A percentile compares a stretch with the other conserved stretches of the same genome.
These are phyloP conservation scores for Puccinellia tenuiflora DNA, from an alignment of 176 grass and related monocot species.

Conservation along the genomic window DNA sequence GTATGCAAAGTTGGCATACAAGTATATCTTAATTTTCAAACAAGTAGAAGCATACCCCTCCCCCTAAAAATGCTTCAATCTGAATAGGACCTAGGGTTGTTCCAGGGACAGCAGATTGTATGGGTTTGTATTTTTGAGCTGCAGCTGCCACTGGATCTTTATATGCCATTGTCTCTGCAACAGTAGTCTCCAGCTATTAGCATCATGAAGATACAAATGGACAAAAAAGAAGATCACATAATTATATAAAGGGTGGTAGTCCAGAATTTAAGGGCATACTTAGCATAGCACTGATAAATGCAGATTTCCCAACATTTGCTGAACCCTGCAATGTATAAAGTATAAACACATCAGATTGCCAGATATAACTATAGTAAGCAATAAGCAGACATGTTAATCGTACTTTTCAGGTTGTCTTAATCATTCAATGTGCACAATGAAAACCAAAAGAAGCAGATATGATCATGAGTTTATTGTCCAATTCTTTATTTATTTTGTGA, in stretches of 20 bases:
- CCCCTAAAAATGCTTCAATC: constrained; percentile 86
- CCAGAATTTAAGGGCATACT: constrained; percentile 41
- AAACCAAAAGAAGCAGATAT: background rate
- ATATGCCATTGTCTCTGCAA: constrained; percentile 72
- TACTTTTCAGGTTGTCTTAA: background rate
- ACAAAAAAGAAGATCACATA: background rate
- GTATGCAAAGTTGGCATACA: background rate
- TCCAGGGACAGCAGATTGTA: constrained; percentile 95
- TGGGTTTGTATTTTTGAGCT: constrained; percentile 94
- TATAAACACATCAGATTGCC: background rate
- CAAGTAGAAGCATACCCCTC: constrained; percentile 45
- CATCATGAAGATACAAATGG: background rate
- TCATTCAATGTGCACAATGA: background rate
- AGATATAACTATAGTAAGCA: background rate
- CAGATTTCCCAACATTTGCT: constrained; percentile 98
- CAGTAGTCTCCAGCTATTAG: background rate
- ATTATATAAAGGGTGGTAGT: background rate
- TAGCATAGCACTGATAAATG: constrained; percentile 88
- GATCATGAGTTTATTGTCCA: background rate
- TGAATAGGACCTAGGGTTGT: constrained; percentile 94
- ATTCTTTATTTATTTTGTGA: background rate
- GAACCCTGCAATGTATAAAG: constrained; percentile 54
- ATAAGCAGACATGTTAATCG: background rate
- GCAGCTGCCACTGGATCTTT: constrained; percentile 91
- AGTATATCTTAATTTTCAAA: background rate